Percentiles rank a stretch among this genome's conserved stretches.
These are phyloP conservation scores for Exophiala sp. DNA, from an alignment of 2,329 filamentous ascomycete genomes.

Conservation along the genomic window DNA sequence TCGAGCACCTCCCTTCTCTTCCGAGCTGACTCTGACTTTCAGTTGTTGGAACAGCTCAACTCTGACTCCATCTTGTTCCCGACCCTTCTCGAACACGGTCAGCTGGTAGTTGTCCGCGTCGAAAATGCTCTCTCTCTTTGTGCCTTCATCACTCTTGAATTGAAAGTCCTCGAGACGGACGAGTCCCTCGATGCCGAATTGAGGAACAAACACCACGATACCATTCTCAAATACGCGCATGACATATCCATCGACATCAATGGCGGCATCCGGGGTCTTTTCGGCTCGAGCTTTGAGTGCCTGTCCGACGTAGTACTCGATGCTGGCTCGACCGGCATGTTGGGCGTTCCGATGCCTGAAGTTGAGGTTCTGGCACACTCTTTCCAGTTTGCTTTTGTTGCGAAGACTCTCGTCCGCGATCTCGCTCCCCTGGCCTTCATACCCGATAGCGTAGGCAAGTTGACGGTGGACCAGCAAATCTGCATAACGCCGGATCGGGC, in stretches of 20 bases:
- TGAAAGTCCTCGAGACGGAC: conserved; percentile 81
- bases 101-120: conserved; percentile 82
- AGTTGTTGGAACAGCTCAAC: conserved; percentile 92
- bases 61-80: conserved; percentile 48
- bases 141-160: conserved; percentile 47
- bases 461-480: conserved; percentile 91
- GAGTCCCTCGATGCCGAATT: conserved; percentile 90
- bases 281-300: conserved; percentile 69
- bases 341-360: conserved; percentile 94
- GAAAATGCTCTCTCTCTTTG: conserved; percentile 65
- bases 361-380: conserved; percentile 97
- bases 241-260: conserved; percentile 86
- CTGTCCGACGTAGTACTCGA: conserved; percentile 97
- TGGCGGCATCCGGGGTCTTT: conserved; percentile 38
- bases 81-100: conserved; percentile 51
- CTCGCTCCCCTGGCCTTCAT: conserved; percentile 55
- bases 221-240: conserved; percentile 98
- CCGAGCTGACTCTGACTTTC: conserved; percentile 78
- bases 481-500: conserved; percentile 94
- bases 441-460: conserved; percentile 89
- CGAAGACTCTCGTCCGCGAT: conserved; percentile 73
- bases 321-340: conserved; percentile 84
- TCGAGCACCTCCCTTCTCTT: conserved; percentile 67
- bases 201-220: conserved; percentile 90
- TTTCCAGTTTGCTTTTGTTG: conserved; percentile 77